Percentiles rank a stretch among this genome's conserved stretches.
Evolutionary conservation across 768 basidiomycete species (phyloP).

Genomic region (Omphalotus guepiniiformis): DNA sequence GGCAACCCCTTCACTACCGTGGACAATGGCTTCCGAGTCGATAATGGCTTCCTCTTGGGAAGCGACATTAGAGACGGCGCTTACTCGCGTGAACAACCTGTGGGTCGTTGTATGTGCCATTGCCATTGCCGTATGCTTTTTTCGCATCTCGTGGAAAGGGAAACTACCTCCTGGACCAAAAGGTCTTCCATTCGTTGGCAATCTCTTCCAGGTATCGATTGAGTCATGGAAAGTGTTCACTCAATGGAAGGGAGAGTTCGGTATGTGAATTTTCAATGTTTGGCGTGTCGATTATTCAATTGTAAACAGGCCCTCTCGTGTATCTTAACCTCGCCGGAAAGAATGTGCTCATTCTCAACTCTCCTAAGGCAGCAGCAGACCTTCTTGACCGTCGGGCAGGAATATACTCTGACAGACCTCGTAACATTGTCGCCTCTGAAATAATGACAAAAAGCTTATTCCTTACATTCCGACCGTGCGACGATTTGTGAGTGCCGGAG

Average conservation of each 20-base stretch:
- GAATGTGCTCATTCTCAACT: conserved; percentile 2
- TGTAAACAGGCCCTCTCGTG: background rate
- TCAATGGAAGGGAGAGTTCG: conserved; percentile 1
- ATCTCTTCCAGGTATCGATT: background rate
- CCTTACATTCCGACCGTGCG: conserved; percentile 15
- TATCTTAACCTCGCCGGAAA: background rate
- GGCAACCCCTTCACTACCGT: too few relatives aligned
- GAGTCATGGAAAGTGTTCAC: background rate
- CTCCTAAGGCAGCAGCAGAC: background rate
- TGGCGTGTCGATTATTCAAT: background rate
- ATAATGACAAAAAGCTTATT: background rate
- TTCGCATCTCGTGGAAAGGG: too few relatives aligned
- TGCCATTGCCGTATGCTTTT: too few relatives aligned
- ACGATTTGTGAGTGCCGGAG: conserved; percentile 12
- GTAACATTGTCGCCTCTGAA: conserved; percentile 1
- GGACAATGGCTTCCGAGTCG: too few relatives aligned
- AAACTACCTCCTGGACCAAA: conserved; percentile 19
- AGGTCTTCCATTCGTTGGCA: background rate
- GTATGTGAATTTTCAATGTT: background rate
- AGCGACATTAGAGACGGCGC: too few relatives aligned
- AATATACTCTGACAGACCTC: conserved; percentile 1
- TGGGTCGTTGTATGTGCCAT: too few relatives aligned
- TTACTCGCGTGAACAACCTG: conserved; percentile 28
- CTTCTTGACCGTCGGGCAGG: background rate
- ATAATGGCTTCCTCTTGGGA: too few relatives aligned